Conservation (phyloP, 202 grass and related monocot genomes). For the Zoysia matrella region DNA sequence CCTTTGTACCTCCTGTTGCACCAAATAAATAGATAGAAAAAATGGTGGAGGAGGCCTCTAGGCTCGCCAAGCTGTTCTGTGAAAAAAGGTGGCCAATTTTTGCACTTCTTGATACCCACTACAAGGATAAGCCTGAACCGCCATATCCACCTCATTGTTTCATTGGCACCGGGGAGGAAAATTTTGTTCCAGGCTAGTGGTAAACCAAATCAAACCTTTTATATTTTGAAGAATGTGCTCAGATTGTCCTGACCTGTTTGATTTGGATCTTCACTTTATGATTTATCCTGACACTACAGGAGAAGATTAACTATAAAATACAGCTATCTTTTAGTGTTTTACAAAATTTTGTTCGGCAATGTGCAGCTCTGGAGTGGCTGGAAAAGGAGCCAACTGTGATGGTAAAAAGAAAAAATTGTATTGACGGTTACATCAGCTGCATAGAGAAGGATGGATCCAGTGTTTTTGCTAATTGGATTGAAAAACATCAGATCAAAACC, state of each 20-base stretch:
- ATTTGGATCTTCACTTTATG: background rate
- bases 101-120: slow-evolving; percentile 83
- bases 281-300: background rate
- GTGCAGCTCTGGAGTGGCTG: slow-evolving; percentile 83
- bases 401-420: slow-evolving; percentile 64
- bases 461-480: no score
- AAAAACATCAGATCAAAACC: slow-evolving; percentile 63
- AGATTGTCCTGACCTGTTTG: background rate
- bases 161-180: slow-evolving; percentile 85
- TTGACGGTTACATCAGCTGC: no score
- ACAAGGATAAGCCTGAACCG: slow-evolving; percentile 63
- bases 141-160: slow-evolving; percentile 65
- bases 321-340: background rate
- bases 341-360: background rate
- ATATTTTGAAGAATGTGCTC: background rate
- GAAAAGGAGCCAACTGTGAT: slow-evolving; percentile 81
- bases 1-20: background rate
- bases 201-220: slow-evolving; percentile 4
- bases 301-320: background rate
- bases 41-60: slow-evolving; percentile 82
- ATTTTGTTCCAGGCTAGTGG: slow-evolving; percentile 75
- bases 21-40: slow-evolving; percentile 83
- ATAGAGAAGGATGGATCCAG: no score
- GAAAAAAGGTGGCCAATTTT: slow-evolving; percentile 81
- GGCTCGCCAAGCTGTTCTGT: slow-evolving; percentile 79